A percentile compares a stretch with the other conserved stretches of the same genome.
Conservation (phyloP, 2,329 filamentous ascomycete species). For the Fusarium proliferatum region DNA sequence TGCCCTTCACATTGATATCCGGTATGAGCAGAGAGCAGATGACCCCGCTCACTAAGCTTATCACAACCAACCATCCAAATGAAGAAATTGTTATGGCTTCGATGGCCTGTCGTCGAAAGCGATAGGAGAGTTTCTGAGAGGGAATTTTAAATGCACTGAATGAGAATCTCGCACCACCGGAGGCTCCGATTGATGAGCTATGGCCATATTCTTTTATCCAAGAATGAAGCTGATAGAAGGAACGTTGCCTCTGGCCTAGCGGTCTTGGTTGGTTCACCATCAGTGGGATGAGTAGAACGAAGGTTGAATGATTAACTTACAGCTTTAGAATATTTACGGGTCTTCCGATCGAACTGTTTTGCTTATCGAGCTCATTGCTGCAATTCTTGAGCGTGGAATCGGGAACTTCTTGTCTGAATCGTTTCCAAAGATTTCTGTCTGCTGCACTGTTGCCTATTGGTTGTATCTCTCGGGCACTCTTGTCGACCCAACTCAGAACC, state of each 20-base stretch:
- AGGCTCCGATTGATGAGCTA: not conserved
- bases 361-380: not conserved
- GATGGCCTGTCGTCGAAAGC: not conserved
- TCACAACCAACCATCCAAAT: not conserved
- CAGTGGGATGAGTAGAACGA: not conserved
- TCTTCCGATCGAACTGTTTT: not conserved
- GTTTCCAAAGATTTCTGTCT: not conserved
- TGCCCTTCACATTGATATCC: not conserved
- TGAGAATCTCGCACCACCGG: not conserved
- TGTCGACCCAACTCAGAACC: not conserved
- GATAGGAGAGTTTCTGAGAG: not conserved
- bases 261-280: not conserved
- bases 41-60: not conserved
- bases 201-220: fast-evolving
- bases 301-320: not conserved
- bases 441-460: not conserved
- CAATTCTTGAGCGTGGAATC: not conserved
- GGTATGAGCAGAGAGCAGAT: not conserved
- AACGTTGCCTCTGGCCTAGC: not conserved
- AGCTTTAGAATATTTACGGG: not conserved
- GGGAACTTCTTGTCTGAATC: not conserved
- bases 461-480: not conserved
- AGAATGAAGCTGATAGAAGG: not conserved
- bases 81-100: not conserved
- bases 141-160: not conserved